Base-by-base conservation (phyloP, 2,329 filamentous ascomycete genomes). In the Xylaria arbuscula region DNA sequence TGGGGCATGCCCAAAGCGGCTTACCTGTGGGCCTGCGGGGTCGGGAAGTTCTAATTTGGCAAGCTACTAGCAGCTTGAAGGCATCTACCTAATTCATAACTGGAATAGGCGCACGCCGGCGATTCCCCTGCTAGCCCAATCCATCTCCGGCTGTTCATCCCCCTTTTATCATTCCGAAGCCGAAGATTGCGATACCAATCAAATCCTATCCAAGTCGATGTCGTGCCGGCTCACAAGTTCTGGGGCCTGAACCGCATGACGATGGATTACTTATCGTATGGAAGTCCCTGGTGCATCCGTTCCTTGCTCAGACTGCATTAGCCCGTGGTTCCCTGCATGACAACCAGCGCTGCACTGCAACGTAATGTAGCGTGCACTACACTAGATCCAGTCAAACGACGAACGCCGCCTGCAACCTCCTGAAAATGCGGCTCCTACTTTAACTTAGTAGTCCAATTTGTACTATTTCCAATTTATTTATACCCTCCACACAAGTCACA, bases 381-480 rank as follows among this genome's bases (percentile, higher is more conserved):
- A 42, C 13, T 10, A 15, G 38, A 54, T 53, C 53, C 48, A 28
- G 36, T 50, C 51, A 59, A 34, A 34, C 32, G 53, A 57, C 57
- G 9, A 51, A 42, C 24, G 5, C 53, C 64, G 40, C 36, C 53
- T 66, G 66, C 58, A 47, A 65, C 66, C 40, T 53, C 61, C 54
- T 59, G 55, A 28, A 19, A 58, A 66, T 70, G 67, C 67, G 67
- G 67, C 67, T 70, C 67, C 67, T 50, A 47, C 48, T 47, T 19
- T 19, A 6, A 47, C 42, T 47, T 19, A 17, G n/a, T n/a, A 48
- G 22, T 42, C 17, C 13, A 15, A 42, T 42, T 15, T 36, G 36
- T 19, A 15, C 13, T 68, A 54, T 64, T 61, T 60, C 66, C 61
- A 42, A 47, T 28, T 28, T 38, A n/a, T 60, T 60, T 38, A 47